Percentiles rank a stretch among this genome's conserved stretches.
Conservation (phyloP, 768 basidiomycete species). For the Termitomyces sp. region DNA sequence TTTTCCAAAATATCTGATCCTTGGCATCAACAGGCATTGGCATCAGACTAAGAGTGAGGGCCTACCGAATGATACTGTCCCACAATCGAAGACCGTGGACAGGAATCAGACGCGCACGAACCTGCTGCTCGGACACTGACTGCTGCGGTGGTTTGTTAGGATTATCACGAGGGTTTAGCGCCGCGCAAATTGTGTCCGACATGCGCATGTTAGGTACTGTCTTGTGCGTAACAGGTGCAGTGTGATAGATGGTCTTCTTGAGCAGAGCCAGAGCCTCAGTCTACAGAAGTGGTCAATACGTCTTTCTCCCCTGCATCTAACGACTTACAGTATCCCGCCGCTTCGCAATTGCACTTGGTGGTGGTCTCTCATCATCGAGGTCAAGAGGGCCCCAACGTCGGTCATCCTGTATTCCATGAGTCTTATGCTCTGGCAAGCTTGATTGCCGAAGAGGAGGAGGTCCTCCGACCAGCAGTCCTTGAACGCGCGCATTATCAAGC, state of each 20-base stretch:
- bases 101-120: constrained; percentile 31
- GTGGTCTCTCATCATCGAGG: constrained; percentile 64
- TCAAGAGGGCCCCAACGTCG: constrained; percentile 32
- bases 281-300: constrained; percentile 23
- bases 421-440: neutral
- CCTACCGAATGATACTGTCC: constrained; percentile 40
- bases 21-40: constrained; percentile 2
- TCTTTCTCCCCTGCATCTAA: neutral
- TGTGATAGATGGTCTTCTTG: constrained; percentile 54
- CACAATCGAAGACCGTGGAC: constrained; percentile 56
- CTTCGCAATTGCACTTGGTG: constrained; percentile 68
- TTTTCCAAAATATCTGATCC: constrained; percentile 22
- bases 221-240: constrained; percentile 49
- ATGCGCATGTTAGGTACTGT: constrained; percentile 47
- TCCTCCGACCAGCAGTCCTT: constrained; percentile 27
- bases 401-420: constrained; percentile 34
- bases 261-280: constrained; percentile 51
- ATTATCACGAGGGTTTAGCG: neutral
- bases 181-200: constrained; percentile 35
- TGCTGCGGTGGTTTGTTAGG: constrained; percentile 40
- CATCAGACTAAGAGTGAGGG: too few relatives aligned
- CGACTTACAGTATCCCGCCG: constrained; percentile 25
- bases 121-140: constrained; percentile 28
- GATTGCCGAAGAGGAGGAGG: neutral
- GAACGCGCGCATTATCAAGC: constrained; percentile 40